Evolutionary conservation across 345 rosid genomes (phyloP).

Genomic region (Hibiscus mutabilis): DNA sequence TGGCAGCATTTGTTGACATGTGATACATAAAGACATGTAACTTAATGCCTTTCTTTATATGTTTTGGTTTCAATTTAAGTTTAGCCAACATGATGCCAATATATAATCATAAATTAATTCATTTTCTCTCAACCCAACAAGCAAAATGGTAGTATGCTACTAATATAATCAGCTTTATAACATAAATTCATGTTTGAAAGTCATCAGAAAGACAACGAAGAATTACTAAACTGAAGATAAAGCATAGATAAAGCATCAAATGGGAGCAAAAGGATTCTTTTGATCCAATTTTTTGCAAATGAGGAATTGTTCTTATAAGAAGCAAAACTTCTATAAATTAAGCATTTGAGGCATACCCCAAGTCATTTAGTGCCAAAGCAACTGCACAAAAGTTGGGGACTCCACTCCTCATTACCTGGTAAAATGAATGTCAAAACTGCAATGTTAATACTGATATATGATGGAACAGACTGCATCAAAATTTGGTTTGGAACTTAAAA

Average conservation of each 20-base stretch:
- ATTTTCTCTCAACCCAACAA: neutral
- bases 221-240: neutral
- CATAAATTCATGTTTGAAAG: neutral
- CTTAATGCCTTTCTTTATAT: neutral
- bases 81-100: neutral
- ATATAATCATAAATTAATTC: neutral
- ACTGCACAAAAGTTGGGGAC: conserved; percentile 92
- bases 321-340: conserved; percentile 2
- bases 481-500: neutral
- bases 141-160: neutral
- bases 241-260: neutral
- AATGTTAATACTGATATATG: neutral
- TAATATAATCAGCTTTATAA: neutral
- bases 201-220: neutral
- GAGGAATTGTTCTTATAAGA: neutral
- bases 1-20: neutral
- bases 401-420: conserved; percentile 84
- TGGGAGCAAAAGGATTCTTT: neutral
- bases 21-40: neutral
- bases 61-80: neutral
- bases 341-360: conserved; percentile 51
- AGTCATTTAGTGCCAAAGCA: conserved; percentile 71
- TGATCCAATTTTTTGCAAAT: neutral
- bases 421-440: conserved; percentile 12
- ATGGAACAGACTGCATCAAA: neutral